Evolutionary conservation across 2,329 filamentous ascomycete species (phyloP), one percentile per base, ranked within the genome.

Genomic region (Neopestalotiopsis rosae): DNA sequence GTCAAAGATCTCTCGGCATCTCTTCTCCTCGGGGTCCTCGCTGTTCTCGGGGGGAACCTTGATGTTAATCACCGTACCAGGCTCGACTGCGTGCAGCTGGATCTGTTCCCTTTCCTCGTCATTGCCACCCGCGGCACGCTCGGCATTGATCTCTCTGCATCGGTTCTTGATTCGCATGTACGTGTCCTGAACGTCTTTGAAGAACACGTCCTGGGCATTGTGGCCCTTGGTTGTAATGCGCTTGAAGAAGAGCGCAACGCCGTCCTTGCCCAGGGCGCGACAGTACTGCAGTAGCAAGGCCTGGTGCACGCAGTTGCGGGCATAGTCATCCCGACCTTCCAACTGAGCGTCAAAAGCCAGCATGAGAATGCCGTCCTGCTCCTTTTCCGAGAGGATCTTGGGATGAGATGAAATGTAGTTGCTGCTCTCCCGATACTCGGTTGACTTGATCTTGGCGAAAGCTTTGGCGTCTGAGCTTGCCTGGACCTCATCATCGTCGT

Each of bases 11-110:
- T 89, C 84, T 58, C 95, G 87, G 0, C 90, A 90, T 70, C 87
- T 84, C 71, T 90, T 85, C 66, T 86, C 87, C 66, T 87, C 90
- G 1, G 89, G 87, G 66, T 95, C 90, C 30, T 90, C 86, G 74
- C 90, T 92, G 30, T 89, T 86, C 52, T 86, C 85, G 0, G 92
- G 85, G 13, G 96, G 95, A 52, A 97, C 91, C 67, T 83, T 89
- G 80, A 98, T 98, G 78, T 93, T 93, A 79, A 99, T 98, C 70
- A 93, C 91, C 3, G 95, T 98, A 62, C 92, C 92, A 0, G 95
- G 95, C 79, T 98, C 94, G 12, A 99, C 95, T 14, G 96, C 95
- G 79, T 99, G 96, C 61, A 99, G 87, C 81, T 99, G 97, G 74
- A 99, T 99, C 81, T 98, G 95, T 83, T 99, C 96, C 10, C 97